Conservation (phyloP, 805 yeast genomes). For the Zygosaccharomyces lentus region DNA sequence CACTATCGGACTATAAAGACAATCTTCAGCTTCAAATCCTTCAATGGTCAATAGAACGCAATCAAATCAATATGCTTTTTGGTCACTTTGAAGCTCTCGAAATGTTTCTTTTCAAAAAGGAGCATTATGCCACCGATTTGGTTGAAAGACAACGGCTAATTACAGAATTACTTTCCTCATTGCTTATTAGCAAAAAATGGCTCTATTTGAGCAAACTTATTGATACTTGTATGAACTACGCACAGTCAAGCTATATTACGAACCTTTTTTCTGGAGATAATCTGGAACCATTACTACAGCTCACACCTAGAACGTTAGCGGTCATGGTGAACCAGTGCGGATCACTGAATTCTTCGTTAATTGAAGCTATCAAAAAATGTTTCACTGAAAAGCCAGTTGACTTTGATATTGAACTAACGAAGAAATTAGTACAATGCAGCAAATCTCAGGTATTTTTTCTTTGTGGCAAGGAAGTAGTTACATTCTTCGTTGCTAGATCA, state of each 20-base stretch:
- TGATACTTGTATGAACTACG: slow-evolving; percentile 8
- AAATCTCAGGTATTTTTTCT: slow-evolving; percentile 12
- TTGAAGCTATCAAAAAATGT: slow-evolving; percentile 7
- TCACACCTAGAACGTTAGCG: slow-evolving; percentile 11
- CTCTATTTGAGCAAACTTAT: slow-evolving; percentile 6
- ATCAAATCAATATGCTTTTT: slow-evolving; percentile 7
- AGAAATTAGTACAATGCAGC: slow-evolving; percentile 2
- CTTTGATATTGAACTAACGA: slow-evolving; percentile 7
- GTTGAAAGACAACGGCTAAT: background rate
- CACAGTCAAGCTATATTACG: background rate
- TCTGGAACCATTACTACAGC: background rate
- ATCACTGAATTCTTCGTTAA: slow-evolving; percentile 8
- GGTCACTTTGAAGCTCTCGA: background rate
- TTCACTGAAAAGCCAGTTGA: background rate
- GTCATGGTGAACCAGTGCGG: slow-evolving; percentile 13
- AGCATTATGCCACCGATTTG: background rate
- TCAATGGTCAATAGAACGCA: slow-evolving; percentile 8
- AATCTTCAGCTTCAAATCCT: slow-evolving; percentile 7
- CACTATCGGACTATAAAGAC: slow-evolving; percentile 4
- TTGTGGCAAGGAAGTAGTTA: slow-evolving; percentile 11
- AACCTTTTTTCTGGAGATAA: slow-evolving; percentile 2
- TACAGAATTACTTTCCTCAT: background rate
- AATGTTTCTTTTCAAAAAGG: background rate
- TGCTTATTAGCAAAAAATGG: slow-evolving; percentile 8
- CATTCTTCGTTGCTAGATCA: slow-evolving; percentile 10